Percentiles rank a stretch among this genome's conserved stretches.
Conservation (phyloP, 176 grass and related monocot species). For the Triticum turgidum region DNA sequence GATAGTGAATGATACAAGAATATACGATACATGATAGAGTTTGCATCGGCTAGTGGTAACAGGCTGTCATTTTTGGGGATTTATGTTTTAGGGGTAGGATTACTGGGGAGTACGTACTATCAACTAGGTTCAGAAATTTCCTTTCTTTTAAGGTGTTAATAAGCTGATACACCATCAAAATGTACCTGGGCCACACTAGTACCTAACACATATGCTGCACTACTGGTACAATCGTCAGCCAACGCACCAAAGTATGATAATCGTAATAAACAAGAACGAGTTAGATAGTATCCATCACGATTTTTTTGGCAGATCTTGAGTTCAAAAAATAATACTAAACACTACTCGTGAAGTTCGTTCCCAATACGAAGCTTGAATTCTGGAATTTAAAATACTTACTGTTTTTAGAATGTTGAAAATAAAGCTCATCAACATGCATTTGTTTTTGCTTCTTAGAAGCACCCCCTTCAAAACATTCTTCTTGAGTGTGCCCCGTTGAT, state of each 20-base stretch:
- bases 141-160: background rate
- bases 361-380: background rate
- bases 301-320: background rate
- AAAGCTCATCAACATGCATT: slow-evolving; percentile 53
- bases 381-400: slow-evolving; percentile 54
- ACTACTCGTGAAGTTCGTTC: background rate
- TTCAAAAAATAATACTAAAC: background rate
- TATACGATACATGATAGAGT: background rate
- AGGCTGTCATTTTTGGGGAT: background rate
- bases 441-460: slow-evolving; percentile 71
- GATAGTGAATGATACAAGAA: too few species aligned
- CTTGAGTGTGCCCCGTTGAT: background rate
- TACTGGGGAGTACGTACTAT: background rate
- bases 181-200: background rate
- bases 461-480: slow-evolving; percentile 42
- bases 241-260: background rate
- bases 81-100: background rate
- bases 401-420: slow-evolving; percentile 45
- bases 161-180: background rate
- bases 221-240: background rate
- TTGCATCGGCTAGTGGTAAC: background rate
- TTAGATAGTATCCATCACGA: background rate
- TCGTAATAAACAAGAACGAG: background rate
- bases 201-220: too few species aligned
- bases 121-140: background rate